phyloP scores from a whole-genome alignment of 108 stramenopile species.

The Stephanodiscus triporus region DNA sequence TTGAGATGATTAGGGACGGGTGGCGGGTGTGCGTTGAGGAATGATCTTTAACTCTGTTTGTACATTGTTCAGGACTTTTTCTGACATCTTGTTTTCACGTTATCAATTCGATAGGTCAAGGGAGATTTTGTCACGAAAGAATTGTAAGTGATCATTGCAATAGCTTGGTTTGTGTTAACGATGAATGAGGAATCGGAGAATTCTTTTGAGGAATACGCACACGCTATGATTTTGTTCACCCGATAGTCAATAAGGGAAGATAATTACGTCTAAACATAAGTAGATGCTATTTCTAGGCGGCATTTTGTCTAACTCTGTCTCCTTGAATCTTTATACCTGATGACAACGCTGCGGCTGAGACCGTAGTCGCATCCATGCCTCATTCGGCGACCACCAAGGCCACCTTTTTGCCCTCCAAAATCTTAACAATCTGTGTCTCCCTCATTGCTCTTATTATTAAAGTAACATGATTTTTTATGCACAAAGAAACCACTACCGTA shows the following conservation, averaged over 20 bases:
- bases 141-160: slow-evolving; percentile 9
- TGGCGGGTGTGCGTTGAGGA: neutral
- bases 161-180: too few relatives aligned
- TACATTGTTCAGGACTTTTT: neutral
- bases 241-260: neutral
- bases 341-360: neutral
- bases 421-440: neutral
- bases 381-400: neutral
- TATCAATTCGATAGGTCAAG: slow-evolving; percentile 20
- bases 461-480: neutral
- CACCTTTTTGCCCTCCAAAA: neutral
- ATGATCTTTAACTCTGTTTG: neutral
- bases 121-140: slow-evolving; percentile 40
- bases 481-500: too few relatives aligned
- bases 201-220: neutral
- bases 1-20: neutral
- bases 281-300: neutral
- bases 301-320: neutral
- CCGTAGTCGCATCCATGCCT: neutral
- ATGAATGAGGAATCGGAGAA: too few relatives aligned
- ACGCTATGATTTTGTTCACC: neutral
- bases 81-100: neutral
- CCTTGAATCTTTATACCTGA: neutral
- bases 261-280: neutral
- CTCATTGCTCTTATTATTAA: neutral